Conservation (phyloP, 768 basidiomycete genomes). For the Lanmaoa rubissima region DNA sequence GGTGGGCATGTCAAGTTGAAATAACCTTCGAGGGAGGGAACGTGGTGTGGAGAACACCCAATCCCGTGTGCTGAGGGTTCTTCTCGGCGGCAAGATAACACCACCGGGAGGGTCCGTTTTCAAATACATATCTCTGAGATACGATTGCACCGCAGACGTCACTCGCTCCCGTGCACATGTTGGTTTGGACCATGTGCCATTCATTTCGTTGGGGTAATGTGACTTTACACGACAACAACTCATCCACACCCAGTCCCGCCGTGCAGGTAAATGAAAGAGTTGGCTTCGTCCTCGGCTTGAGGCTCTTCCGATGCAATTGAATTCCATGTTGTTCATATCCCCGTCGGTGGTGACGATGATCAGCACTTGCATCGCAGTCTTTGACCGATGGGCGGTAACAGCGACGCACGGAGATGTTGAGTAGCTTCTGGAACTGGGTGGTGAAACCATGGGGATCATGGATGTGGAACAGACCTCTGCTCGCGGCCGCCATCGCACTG, state of each 20-base stretch:
- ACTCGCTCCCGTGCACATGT: conserved; percentile 20
- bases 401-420: conserved; percentile 12
- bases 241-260: not conserved
- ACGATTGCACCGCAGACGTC: conserved; percentile 19
- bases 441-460: conserved; percentile 16
- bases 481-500: not conserved
- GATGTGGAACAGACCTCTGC: not conserved
- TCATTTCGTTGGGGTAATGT: conserved; percentile 15
- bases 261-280: conserved; percentile 7
- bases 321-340: conserved; percentile 5
- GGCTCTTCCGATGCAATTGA: conserved; percentile 11
- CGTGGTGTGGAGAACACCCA: conserved; percentile 30
- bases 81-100: conserved; percentile 22
- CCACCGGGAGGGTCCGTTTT: conserved; percentile 18
- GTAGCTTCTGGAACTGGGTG: not conserved
- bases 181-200: conserved; percentile 19
- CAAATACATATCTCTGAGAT: conserved; percentile 14
- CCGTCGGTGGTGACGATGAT: conserved; percentile 15
- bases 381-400: conserved; percentile 4
- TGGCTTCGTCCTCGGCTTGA: conserved; percentile 11
- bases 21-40: conserved; percentile 32
- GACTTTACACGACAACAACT: not conserved
- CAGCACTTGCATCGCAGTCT: not conserved
- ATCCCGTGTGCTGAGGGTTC: conserved; percentile 4
- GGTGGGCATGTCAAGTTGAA: conserved; percentile 14